phyloP scores from a whole-genome alignment of 2,329 filamentous ascomycete species.

The Fusarium secorum region DNA sequence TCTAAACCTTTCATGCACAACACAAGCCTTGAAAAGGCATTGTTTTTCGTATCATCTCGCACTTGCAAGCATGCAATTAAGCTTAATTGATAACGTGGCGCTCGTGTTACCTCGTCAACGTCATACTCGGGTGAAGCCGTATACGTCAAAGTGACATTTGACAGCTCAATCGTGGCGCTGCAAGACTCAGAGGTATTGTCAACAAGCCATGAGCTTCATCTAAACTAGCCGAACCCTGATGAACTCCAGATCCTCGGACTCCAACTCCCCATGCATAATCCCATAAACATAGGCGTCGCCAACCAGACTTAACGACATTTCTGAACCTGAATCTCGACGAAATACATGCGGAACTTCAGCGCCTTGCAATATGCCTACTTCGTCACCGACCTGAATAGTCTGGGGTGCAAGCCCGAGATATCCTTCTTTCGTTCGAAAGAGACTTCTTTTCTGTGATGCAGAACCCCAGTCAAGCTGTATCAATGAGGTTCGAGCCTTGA shows the following conservation, averaged over 20 bases:
- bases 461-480: background rate
- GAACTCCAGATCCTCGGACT: background rate
- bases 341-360: background rate
- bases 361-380: background rate
- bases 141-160: background rate
- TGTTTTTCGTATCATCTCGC: background rate
- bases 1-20: background rate
- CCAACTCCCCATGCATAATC: background rate
- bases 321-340: background rate
- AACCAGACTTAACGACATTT: background rate
- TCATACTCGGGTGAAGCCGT: background rate
- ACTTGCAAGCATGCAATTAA: background rate
- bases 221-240: background rate
- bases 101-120: background rate
- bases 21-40: background rate
- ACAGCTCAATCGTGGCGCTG: background rate
- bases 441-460: background rate
- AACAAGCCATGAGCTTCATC: background rate
- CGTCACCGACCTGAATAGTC: background rate
- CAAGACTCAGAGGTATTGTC: rapidly evolving
- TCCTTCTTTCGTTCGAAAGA: background rate
- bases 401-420: background rate
- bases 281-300: background rate
- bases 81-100: background rate
- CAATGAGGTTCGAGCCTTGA: background rate